A percentile compares a stretch with the other conserved stretches of the same genome.
Evolutionary conservation across 768 basidiomycete species (phyloP).

Genomic region (Termitomyces sp.): DNA sequence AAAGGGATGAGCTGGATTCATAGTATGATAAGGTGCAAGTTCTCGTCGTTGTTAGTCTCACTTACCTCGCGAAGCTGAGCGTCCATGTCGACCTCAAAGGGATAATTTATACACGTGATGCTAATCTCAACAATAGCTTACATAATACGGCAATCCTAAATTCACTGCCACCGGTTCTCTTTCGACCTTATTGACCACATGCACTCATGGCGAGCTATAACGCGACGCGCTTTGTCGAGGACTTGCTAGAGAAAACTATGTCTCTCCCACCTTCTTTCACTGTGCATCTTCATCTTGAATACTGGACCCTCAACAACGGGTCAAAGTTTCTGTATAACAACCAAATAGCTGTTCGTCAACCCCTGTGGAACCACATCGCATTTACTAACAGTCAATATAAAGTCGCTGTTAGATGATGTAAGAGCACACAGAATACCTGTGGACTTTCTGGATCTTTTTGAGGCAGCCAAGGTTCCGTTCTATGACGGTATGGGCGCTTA

Average conservation of each 20-base stretch:
- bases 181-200: conserved; percentile 12
- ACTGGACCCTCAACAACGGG: conserved; percentile 80
- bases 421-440: conserved; percentile 79
- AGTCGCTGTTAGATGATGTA: conserved; percentile 83
- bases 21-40: neutral
- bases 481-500: conserved; percentile 62
- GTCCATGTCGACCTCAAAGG: conserved; percentile 27
- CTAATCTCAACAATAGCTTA: conserved; percentile 15
- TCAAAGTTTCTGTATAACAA: conserved; percentile 80
- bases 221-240: conserved; percentile 57
- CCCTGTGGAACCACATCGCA: neutral
- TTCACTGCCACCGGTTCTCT: conserved; percentile 9
- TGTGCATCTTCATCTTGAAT: conserved; percentile 71
- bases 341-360: conserved; percentile 53
- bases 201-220: conserved; percentile 68
- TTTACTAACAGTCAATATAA: conserved; percentile 1
- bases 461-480: conserved; percentile 67
- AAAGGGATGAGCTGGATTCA: conserved; percentile 70
- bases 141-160: conserved; percentile 8
- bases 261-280: conserved; percentile 67
- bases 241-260: conserved; percentile 55
- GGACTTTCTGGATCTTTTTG: conserved; percentile 80
- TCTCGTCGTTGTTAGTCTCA: neutral
- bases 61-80: conserved; percentile 44
- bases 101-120: conserved; percentile 27